Evolutionary conservation across 768 basidiomycete genomes (phyloP).

Genomic region (Omphalotus guepiniiformis): DNA sequence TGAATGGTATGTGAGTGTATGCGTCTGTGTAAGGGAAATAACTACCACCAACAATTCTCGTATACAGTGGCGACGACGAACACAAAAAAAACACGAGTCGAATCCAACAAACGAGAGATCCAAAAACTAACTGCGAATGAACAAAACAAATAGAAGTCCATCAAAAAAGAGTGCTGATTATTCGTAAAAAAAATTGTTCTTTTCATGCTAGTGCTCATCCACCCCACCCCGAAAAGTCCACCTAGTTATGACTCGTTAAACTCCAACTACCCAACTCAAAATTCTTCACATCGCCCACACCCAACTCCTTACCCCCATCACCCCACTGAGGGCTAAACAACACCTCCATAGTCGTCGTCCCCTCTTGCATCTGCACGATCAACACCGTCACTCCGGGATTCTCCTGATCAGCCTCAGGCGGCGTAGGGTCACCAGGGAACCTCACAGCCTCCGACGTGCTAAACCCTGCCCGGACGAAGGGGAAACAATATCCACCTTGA

Average conservation of each 20-base stretch:
- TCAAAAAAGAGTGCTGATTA: too few relatives aligned
- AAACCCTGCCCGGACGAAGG: slow-evolving; percentile 66
- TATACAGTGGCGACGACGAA: too few relatives aligned
- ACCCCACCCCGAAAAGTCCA: too few relatives aligned
- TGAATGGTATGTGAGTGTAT: too few relatives aligned
- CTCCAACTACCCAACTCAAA: slow-evolving; percentile 75
- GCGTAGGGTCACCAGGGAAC: slow-evolving; percentile 55
- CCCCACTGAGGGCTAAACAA: slow-evolving; percentile 92
- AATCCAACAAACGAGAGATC: too few relatives aligned
- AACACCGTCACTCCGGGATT: slow-evolving; percentile 85
- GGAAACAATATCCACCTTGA: slow-evolving; percentile 63
- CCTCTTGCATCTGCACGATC: slow-evolving; percentile 60
- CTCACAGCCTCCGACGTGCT: slow-evolving; percentile 50
- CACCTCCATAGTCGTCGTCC: slow-evolving; percentile 73
- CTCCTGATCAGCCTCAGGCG: slow-evolving; percentile 58
- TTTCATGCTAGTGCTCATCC: too few relatives aligned
- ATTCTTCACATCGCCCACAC: slow-evolving; percentile 16
- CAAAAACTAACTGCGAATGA: too few relatives aligned
- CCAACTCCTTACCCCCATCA: slow-evolving; percentile 26
- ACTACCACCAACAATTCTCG: too few relatives aligned
- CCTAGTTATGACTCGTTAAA: slow-evolving; percentile 76
- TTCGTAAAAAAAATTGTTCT: too few relatives aligned
- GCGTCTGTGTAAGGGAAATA: too few relatives aligned
- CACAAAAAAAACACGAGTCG: too few relatives aligned
- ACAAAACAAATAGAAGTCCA: too few relatives aligned